These are phyloP conservation scores for Botrytis galanthina DNA, from an alignment of 2,329 filamentous ascomycete species.

Conservation along the genomic window DNA sequence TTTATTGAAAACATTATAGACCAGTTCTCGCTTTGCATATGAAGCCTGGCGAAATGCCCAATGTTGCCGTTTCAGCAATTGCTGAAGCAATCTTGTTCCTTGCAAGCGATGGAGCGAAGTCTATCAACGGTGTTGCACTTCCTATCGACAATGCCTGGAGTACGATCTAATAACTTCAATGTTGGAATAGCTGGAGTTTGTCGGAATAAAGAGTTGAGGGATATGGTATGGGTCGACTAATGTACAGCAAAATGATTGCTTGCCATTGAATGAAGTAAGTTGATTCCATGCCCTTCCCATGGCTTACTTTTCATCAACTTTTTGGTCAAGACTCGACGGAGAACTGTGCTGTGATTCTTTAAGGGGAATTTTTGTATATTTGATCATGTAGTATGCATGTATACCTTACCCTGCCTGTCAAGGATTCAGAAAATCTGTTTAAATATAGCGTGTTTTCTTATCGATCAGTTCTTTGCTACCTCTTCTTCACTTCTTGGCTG, in stretches of 20 bases:
- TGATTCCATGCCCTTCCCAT: background rate
- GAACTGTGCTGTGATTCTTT: background rate
- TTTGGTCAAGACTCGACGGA: background rate
- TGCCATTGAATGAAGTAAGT: background rate
- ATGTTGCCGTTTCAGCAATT: slow-evolving; percentile 39
- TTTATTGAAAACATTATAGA: slow-evolving; percentile 20
- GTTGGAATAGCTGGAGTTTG: background rate
- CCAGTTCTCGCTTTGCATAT: slow-evolving; percentile 39
- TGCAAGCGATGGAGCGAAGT: slow-evolving; percentile 38
- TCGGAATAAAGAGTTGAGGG: background rate
- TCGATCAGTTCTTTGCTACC: background rate
- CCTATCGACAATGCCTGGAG: slow-evolving; percentile 43
- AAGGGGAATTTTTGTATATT: background rate
- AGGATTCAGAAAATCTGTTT: background rate
- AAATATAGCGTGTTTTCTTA: background rate
- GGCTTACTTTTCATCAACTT: background rate
- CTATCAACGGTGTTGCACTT: slow-evolving; percentile 41
- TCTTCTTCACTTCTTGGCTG: background rate
- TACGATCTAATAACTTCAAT: slow-evolving; percentile 33
- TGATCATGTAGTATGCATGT: background rate
- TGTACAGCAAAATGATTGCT: background rate
- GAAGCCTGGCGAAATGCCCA: slow-evolving; percentile 25
- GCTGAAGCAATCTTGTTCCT: slow-evolving; percentile 42
- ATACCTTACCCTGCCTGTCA: background rate
- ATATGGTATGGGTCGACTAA: background rate